Evolutionary conservation across 2,329 filamentous ascomycete species (phyloP).

Genomic region (Cladobotryum protrusum): DNA sequence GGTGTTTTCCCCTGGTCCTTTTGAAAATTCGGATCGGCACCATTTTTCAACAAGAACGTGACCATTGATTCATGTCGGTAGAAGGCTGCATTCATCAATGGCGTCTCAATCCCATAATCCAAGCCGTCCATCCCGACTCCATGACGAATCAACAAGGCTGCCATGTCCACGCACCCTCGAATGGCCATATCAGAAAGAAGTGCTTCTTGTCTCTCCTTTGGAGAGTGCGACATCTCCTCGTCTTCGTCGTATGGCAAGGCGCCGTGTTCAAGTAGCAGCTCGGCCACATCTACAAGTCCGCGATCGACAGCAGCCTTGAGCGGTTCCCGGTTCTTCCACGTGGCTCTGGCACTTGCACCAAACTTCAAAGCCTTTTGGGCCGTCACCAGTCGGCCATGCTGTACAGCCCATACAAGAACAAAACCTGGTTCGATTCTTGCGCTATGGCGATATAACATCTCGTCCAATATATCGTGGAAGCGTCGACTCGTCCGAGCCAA

Average conservation of each 20-base stretch:
- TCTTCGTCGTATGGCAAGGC: neutral
- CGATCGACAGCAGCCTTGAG: neutral
- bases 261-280: slow-evolving; percentile 3
- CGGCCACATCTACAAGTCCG: neutral
- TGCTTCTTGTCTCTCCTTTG: too few relatives aligned
- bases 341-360: neutral
- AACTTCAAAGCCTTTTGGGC: neutral
- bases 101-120: neutral
- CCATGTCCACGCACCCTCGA: too few relatives aligned
- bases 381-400: neutral
- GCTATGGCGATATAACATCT: slow-evolving; percentile 2
- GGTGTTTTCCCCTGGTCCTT: neutral
- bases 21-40: neutral
- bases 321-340: neutral
- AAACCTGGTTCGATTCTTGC: neutral
- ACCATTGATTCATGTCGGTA: neutral
- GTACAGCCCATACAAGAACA: slow-evolving; percentile 3
- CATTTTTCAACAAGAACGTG: neutral
- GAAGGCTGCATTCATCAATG: slow-evolving; percentile 1
- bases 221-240: too few relatives aligned
- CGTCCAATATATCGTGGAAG: neutral
- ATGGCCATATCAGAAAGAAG: slow-evolving; percentile 1
- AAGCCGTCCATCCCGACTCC: neutral
- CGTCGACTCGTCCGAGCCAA: neutral
- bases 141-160: too few relatives aligned